Conservation (phyloP, 2,329 filamentous ascomycete species). For the Arthrinium phaeospermum region DNA sequence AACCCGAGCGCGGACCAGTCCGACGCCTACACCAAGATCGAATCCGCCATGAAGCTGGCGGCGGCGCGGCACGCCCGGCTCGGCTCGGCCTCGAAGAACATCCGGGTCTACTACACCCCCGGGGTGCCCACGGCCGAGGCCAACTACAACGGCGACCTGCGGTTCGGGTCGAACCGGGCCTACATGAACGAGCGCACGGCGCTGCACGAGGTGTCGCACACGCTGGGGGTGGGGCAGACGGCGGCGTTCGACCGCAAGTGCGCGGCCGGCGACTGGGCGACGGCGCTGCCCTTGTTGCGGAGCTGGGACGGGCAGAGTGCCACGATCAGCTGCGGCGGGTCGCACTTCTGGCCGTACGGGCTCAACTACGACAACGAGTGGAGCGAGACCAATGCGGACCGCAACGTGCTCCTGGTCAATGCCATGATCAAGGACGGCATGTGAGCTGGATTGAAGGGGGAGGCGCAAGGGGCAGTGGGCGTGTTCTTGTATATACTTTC, state of each 20-base stretch:
- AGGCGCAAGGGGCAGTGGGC: neutral
- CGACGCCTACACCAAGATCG: constrained; percentile 52
- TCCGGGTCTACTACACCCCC: constrained; percentile 48
- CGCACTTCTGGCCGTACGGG: constrained; percentile 48
- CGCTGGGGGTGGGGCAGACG: constrained; percentile 53
- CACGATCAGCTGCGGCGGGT: constrained; percentile 40
- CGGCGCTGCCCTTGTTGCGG: constrained; percentile 45
- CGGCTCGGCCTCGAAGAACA: constrained; percentile 43
- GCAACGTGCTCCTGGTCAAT: constrained; percentile 49
- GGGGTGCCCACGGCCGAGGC: constrained; percentile 53
- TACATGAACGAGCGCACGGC: constrained; percentile 57
- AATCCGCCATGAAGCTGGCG: constrained; percentile 47
- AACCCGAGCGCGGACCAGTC: constrained; percentile 48
- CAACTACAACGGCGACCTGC: constrained; percentile 52
- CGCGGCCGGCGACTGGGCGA: constrained; percentile 48
- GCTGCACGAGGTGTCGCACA: constrained; percentile 55
- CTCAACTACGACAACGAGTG: constrained; percentile 50
- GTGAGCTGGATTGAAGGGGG: constrained; percentile 21
- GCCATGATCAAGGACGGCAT: constrained; percentile 53
- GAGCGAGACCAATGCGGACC: constrained; percentile 50
- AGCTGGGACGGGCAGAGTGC: constrained; percentile 46
- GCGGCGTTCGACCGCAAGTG: constrained; percentile 46
- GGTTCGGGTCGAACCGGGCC: constrained; percentile 50
- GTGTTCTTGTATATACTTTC: constrained; percentile 2
- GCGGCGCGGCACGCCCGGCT: constrained; percentile 46